These are phyloP conservation scores for Adenanthera pavonina DNA, from an alignment of 306 rosid species.

Conservation along the genomic window DNA sequence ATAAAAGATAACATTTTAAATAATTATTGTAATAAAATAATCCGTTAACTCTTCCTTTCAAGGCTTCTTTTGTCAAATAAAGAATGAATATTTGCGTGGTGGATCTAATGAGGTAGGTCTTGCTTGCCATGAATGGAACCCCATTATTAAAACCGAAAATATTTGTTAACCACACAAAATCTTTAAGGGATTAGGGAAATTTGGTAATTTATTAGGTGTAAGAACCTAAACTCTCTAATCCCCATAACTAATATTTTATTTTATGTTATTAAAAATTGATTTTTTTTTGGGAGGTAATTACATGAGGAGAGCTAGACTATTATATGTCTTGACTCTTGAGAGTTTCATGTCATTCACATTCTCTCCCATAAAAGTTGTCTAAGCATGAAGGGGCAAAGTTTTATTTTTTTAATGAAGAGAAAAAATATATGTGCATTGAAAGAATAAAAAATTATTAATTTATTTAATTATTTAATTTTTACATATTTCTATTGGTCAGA, in stretches of 20 bases:
- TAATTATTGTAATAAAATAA: neutral
- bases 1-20: neutral
- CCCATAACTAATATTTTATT: neutral
- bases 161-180: conserved; percentile 44
- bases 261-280: neutral
- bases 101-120: neutral
- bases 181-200: conserved; percentile 22
- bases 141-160: neutral
- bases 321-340: too few species aligned
- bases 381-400: too few species aligned
- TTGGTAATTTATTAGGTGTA: conserved; percentile 33
- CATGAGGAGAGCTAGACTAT: too few species aligned
- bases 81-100: conserved; percentile 18
- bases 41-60: neutral
- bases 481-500: too few species aligned
- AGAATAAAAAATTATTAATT: too few species aligned
- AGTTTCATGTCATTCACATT: too few species aligned
- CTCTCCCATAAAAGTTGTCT: too few species aligned
- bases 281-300: too few species aligned
- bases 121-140: conserved; percentile 24
- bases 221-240: conserved; percentile 26
- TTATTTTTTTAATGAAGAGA: too few species aligned
- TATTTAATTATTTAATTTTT: too few species aligned
- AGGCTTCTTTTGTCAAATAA: neutral
- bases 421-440: too few species aligned